These are phyloP conservation scores for Suhomyces tanzawaensis DNA, from an alignment of 805 yeast genomes.

Conservation along the genomic window DNA sequence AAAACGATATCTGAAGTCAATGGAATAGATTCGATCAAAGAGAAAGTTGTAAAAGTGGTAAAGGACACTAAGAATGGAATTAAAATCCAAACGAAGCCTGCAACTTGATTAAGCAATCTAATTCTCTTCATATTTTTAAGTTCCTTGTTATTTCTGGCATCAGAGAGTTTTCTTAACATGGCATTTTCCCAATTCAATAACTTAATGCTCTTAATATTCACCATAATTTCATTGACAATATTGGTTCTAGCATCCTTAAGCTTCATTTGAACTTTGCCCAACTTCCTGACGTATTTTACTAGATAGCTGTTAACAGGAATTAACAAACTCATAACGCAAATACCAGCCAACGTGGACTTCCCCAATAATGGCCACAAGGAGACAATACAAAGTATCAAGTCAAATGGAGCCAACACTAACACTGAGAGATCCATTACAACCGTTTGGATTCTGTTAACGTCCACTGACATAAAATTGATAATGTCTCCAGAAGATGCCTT, in stretches of 20 bases:
- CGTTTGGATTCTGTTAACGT: conserved; percentile 21
- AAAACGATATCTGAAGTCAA: conserved; percentile 26
- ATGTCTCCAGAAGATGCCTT: conserved; percentile 22
- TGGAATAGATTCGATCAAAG: conserved; percentile 14
- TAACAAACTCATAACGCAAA: conserved; percentile 15
- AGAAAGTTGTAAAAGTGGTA: conserved; percentile 20
- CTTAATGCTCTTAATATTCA: conserved; percentile 24
- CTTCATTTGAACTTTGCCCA: conserved; percentile 27
- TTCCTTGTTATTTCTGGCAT: conserved; percentile 21
- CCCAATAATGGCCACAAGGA: conserved; percentile 23
- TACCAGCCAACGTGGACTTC: conserved; percentile 19
- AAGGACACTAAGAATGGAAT: conserved; percentile 25
- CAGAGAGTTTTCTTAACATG: conserved; percentile 18
- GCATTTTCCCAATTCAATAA: conserved; percentile 28
- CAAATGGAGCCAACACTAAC: conserved; percentile 56
- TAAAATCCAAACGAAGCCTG: conserved; percentile 22
- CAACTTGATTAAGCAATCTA: conserved; percentile 10
- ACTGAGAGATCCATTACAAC: conserved; percentile 44
- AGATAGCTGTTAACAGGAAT: conserved; percentile 19
- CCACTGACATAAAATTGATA: conserved; percentile 23
- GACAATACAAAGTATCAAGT: conserved; percentile 17
- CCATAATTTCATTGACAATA: conserved; percentile 22
- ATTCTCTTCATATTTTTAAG: conserved; percentile 16
- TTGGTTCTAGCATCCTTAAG: conserved; percentile 22
- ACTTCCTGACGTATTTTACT: conserved; percentile 38